Evolutionary conservation across 495 filamentous ascomycete species (phyloP).

Genomic region (Daldinia vernicosa): DNA sequence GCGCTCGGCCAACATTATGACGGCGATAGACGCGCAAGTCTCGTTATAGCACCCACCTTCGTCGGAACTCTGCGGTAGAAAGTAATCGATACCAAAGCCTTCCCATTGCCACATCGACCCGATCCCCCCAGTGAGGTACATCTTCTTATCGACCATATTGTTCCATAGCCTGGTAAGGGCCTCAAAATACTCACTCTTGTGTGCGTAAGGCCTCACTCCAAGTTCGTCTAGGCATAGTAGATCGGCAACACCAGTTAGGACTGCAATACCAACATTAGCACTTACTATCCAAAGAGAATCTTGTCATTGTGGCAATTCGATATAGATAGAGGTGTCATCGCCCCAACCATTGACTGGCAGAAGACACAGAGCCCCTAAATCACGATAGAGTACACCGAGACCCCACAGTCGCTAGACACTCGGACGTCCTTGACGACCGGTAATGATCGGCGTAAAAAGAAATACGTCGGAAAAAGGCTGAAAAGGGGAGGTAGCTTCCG

Average conservation of each 20-base stretch:
- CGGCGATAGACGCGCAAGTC: conserved; percentile 68
- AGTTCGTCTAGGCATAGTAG: conserved; percentile 47
- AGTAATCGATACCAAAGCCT: conserved; percentile 68
- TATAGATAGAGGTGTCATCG: background rate
- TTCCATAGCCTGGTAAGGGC: conserved; percentile 61
- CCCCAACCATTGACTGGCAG: background rate
- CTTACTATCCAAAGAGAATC: background rate
- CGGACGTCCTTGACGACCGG: background rate
- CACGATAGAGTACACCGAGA: background rate
- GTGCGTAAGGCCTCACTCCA: conserved; percentile 39
- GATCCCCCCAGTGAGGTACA: conserved; percentile 69
- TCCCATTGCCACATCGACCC: conserved; percentile 69
- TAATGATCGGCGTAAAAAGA: background rate
- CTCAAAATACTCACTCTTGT: conserved; percentile 43
- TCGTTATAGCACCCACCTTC: conserved; percentile 70
- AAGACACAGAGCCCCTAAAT: background rate
- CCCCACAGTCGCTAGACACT: background rate
- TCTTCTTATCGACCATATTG: conserved; percentile 67
- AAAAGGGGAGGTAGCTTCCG: background rate
- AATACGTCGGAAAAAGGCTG: background rate
- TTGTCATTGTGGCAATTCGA: background rate
- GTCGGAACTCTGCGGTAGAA: conserved; percentile 63
- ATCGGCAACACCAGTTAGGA: conserved; percentile 53
- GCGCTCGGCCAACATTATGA: conserved; percentile 67
- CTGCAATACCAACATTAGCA: conserved; percentile 21